phyloP scores from a whole-genome alignment of 768 basidiomycete species.

The Leccinellum albellum region DNA sequence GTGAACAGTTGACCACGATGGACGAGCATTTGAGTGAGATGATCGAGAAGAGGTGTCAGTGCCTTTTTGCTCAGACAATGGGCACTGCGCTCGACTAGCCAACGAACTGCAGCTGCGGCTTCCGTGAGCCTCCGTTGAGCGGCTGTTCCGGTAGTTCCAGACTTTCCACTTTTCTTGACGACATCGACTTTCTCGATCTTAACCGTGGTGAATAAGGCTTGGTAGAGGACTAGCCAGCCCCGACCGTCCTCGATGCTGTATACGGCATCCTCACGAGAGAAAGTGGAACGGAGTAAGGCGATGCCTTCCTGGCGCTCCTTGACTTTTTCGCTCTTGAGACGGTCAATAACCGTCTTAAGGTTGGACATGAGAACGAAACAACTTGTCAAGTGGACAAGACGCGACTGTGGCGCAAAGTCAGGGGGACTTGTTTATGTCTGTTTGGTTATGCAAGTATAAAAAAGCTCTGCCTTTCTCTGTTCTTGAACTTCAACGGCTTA shows the following conservation, averaged over 20 bases:
- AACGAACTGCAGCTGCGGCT: conserved; percentile 63
- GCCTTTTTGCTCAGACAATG: conserved; percentile 53
- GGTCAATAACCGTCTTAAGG: conserved; percentile 46
- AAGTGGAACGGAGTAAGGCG: conserved; percentile 44
- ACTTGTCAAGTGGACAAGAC: conserved; percentile 5
- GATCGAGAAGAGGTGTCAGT: conserved; percentile 54
- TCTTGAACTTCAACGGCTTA: conserved; percentile 39
- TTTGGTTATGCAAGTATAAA: conserved; percentile 31
- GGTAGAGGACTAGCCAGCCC: conserved; percentile 65
- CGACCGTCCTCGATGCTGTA: conserved; percentile 34
- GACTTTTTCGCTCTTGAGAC: conserved; percentile 58
- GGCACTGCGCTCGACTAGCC: conserved; percentile 64
- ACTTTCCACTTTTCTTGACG: conserved; percentile 40
- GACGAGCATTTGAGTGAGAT: conserved; percentile 60
- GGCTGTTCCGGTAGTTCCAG: conserved; percentile 39
- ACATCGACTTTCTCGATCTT: conserved; percentile 53
- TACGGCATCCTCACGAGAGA: conserved; percentile 47
- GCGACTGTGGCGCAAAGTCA: conserved; percentile 11
- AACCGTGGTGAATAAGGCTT: conserved; percentile 68
- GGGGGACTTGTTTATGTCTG: conserved; percentile 23
- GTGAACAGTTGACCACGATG: conserved; percentile 50
- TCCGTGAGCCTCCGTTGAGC: conserved; percentile 61
- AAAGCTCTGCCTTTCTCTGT: conserved; percentile 3
- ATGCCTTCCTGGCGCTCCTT: conserved; percentile 70
- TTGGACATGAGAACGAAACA: conserved; percentile 32